Evolutionary conservation across 306 rosid species (phyloP), one percentile per base, ranked within the genome.

Genomic region (Begonia fuchsioides): DNA sequence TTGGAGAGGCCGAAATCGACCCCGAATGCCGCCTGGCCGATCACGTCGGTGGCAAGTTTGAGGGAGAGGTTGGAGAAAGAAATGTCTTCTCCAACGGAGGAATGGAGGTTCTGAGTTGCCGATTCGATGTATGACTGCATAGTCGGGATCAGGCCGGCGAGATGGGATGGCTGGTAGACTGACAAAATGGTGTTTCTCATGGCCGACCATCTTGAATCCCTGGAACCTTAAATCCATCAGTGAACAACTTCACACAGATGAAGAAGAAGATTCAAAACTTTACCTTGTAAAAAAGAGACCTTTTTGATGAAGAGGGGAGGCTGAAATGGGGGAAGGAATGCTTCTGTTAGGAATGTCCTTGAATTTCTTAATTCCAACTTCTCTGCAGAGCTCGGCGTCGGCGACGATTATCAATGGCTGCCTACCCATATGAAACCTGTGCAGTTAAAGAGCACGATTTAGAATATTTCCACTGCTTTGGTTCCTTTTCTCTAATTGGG

Each of bases 391-490:
- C 72, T 85, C 94, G 43, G 94, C 73, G 60, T 81, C 87, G 63
- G 94, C 94, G 26, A 90, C 66, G 17, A 85, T 85, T 71, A 90
- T 72, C 32, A 85, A 54, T 53, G 98, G 92, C 53, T 81, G 94
- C 53, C 98, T 79, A 47, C 95, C 98, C 93, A 79, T 77, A 40
- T 90, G 98, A 72, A 90, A 90, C 65, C 97, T 90, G 77, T 62
- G 54, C 5, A 41, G 12, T 26, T 26, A 26, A 26, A 26, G 35
- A 26, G 35, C 35, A 26, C 1, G 35, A 26, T 26, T 26, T 26
- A 26, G 59, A 44, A 44, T 15, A 55, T 44, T 19, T 43, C 32
- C 43, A 44, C 41, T 13, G 3, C 15, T 9, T 20, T 15, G 11
- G 44, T 44, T 15, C 35, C 32, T 43, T 43, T 39, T 41, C 20